A percentile compares a stretch with the other conserved stretches of the same genome.
Conservation (phyloP, 495 filamentous ascomycete species). For the Penicillium goetzii region DNA sequence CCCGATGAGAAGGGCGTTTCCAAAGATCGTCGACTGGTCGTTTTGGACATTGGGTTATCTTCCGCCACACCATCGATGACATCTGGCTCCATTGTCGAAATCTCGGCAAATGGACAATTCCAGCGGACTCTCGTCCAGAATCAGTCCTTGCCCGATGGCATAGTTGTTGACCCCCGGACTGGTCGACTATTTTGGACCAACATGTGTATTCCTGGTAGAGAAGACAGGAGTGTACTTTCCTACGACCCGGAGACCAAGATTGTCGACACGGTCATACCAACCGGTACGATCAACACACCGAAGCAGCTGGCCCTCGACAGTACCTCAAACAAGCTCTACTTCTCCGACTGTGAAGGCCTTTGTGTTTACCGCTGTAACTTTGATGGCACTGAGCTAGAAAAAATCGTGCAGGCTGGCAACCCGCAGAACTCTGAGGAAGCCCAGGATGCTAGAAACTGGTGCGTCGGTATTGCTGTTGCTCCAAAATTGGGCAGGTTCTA, state of each 20-base stretch:
- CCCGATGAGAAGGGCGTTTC: background rate
- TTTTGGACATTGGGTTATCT: slow-evolving; percentile 36
- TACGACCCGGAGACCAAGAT: slow-evolving; percentile 45
- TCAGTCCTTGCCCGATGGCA: slow-evolving; percentile 51
- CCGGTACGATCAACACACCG: slow-evolving; percentile 51
- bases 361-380: slow-evolving; percentile 47
- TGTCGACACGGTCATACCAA: slow-evolving; percentile 37
- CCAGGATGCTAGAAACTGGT: slow-evolving; percentile 36
- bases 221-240: slow-evolving; percentile 48
- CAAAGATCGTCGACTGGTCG: slow-evolving; percentile 22
- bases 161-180: slow-evolving; percentile 38
- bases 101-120: slow-evolving; percentile 22
- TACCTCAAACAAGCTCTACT: slow-evolving; percentile 45
- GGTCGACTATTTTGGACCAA: slow-evolving; percentile 55
- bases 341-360: slow-evolving; percentile 58
- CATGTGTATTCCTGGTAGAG: slow-evolving; percentile 49
- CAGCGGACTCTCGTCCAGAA: slow-evolving; percentile 26
- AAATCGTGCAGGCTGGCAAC: slow-evolving; percentile 44
- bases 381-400: slow-evolving; percentile 49
- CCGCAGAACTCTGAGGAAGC: slow-evolving; percentile 14
- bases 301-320: slow-evolving; percentile 52
- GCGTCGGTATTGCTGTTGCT: slow-evolving; percentile 37
- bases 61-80: slow-evolving; percentile 17
- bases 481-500: slow-evolving; percentile 46
- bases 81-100: slow-evolving; percentile 30